These are phyloP conservation scores for Pistacia integerrima DNA, from an alignment of 345 rosid species.

Conservation along the genomic window DNA sequence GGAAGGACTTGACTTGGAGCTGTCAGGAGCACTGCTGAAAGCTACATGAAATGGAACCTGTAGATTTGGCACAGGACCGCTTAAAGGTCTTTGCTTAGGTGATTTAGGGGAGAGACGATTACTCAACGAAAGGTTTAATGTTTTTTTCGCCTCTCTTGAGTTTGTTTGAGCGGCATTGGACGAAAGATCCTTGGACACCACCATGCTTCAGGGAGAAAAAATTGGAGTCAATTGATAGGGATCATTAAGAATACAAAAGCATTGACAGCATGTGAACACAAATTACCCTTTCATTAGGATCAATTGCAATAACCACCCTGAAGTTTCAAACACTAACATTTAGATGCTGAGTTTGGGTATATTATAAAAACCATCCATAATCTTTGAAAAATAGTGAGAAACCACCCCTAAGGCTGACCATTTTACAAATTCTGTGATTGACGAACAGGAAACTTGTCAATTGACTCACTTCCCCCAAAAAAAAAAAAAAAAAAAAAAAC, in stretches of 20 bases:
- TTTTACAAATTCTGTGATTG: too few species aligned
- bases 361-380: too few species aligned
- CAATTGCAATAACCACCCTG: too few species aligned
- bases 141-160: conserved; percentile 50
- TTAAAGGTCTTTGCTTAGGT: conserved; percentile 46
- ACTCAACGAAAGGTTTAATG: conserved; percentile 42
- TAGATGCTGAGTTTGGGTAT: too few species aligned
- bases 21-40: conserved; percentile 68
- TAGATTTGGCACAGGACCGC: conserved; percentile 56
- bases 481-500: too few species aligned
- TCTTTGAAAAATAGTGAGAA: too few species aligned
- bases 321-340: too few species aligned
- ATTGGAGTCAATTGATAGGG: conserved; percentile 16
- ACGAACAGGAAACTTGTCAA: too few species aligned
- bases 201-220: conserved; percentile 33
- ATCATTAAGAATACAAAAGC: conserved; percentile 8
- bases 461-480: too few species aligned
- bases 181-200: conserved; percentile 48
- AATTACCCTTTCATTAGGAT: background rate
- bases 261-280: background rate
- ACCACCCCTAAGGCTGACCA: too few species aligned
- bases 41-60: conserved; percentile 51
- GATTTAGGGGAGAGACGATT: conserved; percentile 49
- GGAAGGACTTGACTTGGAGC: conserved; percentile 81
- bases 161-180: conserved; percentile 30